phyloP scores from a whole-genome alignment of 495 filamentous ascomycete genomes.

The Xylaria cubensis region DNA sequence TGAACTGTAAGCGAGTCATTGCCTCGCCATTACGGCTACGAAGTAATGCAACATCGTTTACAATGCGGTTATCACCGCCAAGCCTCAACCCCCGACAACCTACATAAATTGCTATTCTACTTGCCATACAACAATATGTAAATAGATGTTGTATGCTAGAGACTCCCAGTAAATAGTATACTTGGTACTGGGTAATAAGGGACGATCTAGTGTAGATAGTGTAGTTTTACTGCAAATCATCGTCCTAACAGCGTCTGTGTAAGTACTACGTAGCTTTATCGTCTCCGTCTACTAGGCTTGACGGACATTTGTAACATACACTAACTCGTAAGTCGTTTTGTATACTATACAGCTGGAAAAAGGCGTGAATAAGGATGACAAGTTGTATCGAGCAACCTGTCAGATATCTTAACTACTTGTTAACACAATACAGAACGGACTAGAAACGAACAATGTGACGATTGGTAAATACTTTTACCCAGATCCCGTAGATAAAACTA shows the following conservation, averaged over 20 bases:
- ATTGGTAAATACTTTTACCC: background rate
- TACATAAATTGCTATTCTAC: slow-evolving; percentile 1
- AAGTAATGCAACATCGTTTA: background rate
- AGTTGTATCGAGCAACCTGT: background rate
- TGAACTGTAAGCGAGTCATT: background rate
- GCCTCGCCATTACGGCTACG: background rate
- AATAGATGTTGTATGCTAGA: background rate
- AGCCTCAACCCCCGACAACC: background rate
- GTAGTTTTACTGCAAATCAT: background rate
- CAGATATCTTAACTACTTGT: background rate
- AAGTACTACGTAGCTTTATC: too few species aligned
- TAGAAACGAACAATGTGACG: background rate
- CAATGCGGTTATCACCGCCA: background rate
- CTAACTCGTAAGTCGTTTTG: background rate
- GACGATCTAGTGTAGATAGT: background rate
- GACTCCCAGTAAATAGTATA: background rate
- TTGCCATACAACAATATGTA: background rate
- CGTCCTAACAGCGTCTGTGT: background rate
- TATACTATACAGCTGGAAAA: background rate
- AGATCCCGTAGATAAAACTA: background rate
- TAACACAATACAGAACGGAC: background rate
- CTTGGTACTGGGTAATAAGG: background rate
- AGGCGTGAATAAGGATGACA: background rate
- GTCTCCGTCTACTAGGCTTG: background rate
- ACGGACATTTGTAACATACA: background rate